A percentile compares a stretch with the other conserved stretches of the same genome.
These are phyloP conservation scores for Leishmania tarentolae DNA, from an alignment of 208 protist species.

Conservation along the genomic window DNA sequence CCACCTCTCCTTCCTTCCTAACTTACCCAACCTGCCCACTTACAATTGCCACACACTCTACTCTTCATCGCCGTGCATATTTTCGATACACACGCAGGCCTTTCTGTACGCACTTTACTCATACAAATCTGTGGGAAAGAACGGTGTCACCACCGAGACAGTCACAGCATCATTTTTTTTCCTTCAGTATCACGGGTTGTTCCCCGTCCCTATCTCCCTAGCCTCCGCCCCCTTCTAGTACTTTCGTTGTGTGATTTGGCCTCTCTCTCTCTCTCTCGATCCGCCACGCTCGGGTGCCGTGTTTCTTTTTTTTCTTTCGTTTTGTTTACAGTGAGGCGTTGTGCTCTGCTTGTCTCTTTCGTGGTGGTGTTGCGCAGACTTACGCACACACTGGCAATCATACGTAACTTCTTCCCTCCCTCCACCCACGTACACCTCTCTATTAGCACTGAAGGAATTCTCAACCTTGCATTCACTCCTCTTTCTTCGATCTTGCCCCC, in stretches of 20 bases:
- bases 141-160: neutral
- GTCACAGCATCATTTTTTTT: neutral
- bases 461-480: neutral
- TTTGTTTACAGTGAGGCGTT: neutral
- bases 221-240: neutral
- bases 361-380: neutral
- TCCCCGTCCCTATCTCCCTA: neutral
- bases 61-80: no score
- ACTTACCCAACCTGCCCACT: neutral
- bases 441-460: neutral
- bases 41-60: neutral
- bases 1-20: neutral
- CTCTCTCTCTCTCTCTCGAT: neutral
- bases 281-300: neutral
- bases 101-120: neutral
- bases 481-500: constrained; percentile 1
- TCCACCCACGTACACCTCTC: neutral
- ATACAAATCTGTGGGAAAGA: neutral
- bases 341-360: neutral
- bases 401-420: neutral
- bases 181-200: neutral
- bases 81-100: neutral
- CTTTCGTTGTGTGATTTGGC: constrained; percentile 1
- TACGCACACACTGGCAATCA: neutral
- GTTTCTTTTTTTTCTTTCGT: constrained; percentile 1